Percentiles rank a stretch among this genome's conserved stretches.
Conservation (phyloP, 331 rosid genomes). For the Cucumis variabilis region DNA sequence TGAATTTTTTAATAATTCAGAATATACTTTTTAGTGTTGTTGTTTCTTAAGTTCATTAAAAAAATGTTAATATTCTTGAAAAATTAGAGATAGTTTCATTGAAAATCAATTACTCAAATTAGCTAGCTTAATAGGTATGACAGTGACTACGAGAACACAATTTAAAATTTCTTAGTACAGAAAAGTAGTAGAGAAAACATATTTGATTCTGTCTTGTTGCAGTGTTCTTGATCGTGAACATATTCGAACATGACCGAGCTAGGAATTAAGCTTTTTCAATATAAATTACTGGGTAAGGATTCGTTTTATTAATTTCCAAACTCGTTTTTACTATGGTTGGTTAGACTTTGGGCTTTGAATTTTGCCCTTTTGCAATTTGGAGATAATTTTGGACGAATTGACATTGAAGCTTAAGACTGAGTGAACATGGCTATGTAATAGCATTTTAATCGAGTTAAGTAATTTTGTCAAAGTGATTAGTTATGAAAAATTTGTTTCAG, state of each 20-base stretch:
- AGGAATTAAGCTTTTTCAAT: background rate
- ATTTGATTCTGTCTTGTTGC: too few relatives aligned
- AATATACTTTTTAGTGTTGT: too few relatives aligned
- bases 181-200: too few relatives aligned
- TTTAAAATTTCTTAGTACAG: too few relatives aligned
- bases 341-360: background rate
- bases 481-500: background rate
- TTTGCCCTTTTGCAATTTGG: background rate
- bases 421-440: background rate
- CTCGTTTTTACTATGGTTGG: background rate
- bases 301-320: background rate
- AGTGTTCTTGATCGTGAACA: too few relatives aligned
- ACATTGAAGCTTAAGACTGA: background rate
- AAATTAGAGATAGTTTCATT: too few relatives aligned
- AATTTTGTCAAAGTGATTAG: background rate
- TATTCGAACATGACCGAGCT: background rate
- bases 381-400: background rate
- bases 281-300: background rate
- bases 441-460: background rate
- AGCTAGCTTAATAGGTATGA: too few relatives aligned
- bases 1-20: too few relatives aligned
- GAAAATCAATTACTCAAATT: too few relatives aligned
- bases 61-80: too few relatives aligned
- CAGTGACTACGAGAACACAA: too few relatives aligned
- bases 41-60: too few relatives aligned